Evolutionary conservation across 345 rosid genomes (phyloP).

Genomic region (Lumnitzera littorea): DNA sequence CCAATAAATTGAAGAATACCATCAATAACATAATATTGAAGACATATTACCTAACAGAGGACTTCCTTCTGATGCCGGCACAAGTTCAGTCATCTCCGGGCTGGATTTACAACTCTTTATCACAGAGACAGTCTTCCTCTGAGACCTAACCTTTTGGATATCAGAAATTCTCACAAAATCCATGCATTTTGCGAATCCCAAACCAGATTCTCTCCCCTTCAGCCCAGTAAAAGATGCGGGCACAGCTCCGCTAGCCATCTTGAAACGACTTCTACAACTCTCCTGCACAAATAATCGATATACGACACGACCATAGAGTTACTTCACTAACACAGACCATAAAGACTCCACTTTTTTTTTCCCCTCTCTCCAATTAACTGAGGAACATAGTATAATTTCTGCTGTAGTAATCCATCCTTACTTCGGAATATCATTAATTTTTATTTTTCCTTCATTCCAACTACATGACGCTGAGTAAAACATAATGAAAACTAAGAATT

Average conservation of each 20-base stretch:
- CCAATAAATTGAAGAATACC: background rate
- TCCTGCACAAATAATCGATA: conserved; percentile 11
- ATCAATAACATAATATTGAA: background rate
- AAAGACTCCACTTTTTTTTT: too few relatives aligned
- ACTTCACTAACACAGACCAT: too few relatives aligned
- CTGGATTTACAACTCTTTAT: conserved; percentile 58
- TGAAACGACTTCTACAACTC: conserved; percentile 11
- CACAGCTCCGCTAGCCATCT: conserved; percentile 73
- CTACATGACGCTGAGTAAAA: too few relatives aligned
- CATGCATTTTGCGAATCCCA: conserved; percentile 52
- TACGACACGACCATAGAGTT: too few relatives aligned
- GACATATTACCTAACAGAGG: conserved; percentile 62
- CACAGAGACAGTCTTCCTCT: conserved; percentile 37
- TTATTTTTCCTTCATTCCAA: too few relatives aligned
- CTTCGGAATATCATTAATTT: too few relatives aligned
- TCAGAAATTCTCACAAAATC: conserved; percentile 62
- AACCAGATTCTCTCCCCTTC: conserved; percentile 43
- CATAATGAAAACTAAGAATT: too few relatives aligned
- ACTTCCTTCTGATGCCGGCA: conserved; percentile 82
- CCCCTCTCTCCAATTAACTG: too few relatives aligned
- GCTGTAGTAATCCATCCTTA: too few relatives aligned
- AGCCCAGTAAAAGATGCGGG: conserved; percentile 63
- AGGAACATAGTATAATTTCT: too few relatives aligned
- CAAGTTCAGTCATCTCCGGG: conserved; percentile 61
- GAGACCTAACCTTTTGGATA: conserved; percentile 40